Base-by-base conservation (phyloP, 2,329 filamentous ascomycete species). In the Cyanodermella asteris region DNA sequence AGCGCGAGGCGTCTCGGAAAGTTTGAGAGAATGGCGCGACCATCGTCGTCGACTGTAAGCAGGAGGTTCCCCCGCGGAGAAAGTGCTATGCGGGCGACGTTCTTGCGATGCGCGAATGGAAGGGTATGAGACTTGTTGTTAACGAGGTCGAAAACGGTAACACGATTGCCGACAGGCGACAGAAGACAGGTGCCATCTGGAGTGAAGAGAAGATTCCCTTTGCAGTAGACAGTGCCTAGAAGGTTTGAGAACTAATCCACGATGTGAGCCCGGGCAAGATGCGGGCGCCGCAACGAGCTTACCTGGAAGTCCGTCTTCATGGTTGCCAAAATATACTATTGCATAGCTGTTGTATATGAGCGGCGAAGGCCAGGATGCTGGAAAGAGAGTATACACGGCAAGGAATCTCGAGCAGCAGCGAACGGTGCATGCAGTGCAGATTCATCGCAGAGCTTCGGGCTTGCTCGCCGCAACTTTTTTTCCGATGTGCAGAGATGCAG, bases 251-350 rank as follows among this genome's bases (percentile, higher is more conserved):
- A 97, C 82, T 93, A 42, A 2, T 21, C 23, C n/a, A 13, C n/a
- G 9, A 6, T 6, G 31, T 53, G 29, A 54, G 29, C 21, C 24
- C 13, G n/a, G 13, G 15, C 20, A 23, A 19, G 16, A 24, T 24
- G 6, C 19, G 27, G 16, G 9, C 9, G 31, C 31, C 20, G 36
- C 19, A 18, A 24, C 13, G 16, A 10, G 30, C 50, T 34, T 53
- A 90, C 84, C 70, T 87, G 90, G 52, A 94, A 97, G 55, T 94
- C 84, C 38, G 82, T 94, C 75, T 94, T 97, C 87, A 97, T 97
- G 32, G 34, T 61, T 29, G 20, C n/a, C 13, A n/a, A n/a, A n/a
- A n/a, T n/a, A n/a, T n/a, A n/a, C n/a, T n/a, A n/a, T n/a, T n/a
- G n/a, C n/a, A n/a, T n/a, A n/a, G n/a, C n/a, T n/a, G n/a, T n/a